Conservation (phyloP, 495 filamentous ascomycete species). For the Annulohypoxylon bovei region DNA sequence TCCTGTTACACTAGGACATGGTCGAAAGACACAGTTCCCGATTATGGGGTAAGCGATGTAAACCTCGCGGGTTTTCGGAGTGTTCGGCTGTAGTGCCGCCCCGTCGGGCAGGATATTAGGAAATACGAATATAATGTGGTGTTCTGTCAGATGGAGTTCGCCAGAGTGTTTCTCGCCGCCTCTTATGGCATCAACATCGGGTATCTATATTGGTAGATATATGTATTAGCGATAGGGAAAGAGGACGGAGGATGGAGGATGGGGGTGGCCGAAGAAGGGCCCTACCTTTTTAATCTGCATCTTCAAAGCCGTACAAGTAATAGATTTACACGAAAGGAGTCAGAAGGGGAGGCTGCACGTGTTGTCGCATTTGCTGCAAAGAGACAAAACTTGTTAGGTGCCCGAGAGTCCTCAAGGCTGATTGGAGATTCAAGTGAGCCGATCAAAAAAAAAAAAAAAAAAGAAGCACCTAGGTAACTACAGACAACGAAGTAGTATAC, state of each 20-base stretch:
- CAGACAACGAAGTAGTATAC: background rate
- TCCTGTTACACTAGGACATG: conserved; percentile 74
- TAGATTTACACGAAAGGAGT: conserved; percentile 16
- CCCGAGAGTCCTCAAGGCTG: conserved; percentile 26
- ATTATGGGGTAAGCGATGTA: conserved; percentile 98
- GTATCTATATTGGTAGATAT: conserved; percentile 30
- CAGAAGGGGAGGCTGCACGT: conserved; percentile 3
- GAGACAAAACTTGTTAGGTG: conserved; percentile 20
- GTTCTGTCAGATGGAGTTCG: conserved; percentile 46
- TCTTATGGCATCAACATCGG: conserved; percentile 45
- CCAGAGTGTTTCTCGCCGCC: conserved; percentile 47
- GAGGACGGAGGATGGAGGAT: background rate
- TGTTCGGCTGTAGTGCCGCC: conserved; percentile 34
- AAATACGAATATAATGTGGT: conserved; percentile 45
- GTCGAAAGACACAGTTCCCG: conserved; percentile 74
- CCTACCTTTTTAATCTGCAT: conserved; percentile 42
- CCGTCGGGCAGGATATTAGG: conserved; percentile 29
- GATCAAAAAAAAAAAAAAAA: background rate
- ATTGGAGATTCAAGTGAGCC: background rate
- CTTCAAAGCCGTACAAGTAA: conserved; percentile 4
- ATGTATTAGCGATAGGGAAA: conserved; percentile 17
- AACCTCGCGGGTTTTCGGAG: conserved; percentile 71
- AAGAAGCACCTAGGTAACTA: background rate
- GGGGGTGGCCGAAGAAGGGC: background rate
- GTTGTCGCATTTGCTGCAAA: conserved; percentile 34